Percentiles rank a stretch among this genome's conserved stretches.
Conservation (phyloP, 495 filamentous ascomycete species). For the Hypoxylon perforatum region DNA sequence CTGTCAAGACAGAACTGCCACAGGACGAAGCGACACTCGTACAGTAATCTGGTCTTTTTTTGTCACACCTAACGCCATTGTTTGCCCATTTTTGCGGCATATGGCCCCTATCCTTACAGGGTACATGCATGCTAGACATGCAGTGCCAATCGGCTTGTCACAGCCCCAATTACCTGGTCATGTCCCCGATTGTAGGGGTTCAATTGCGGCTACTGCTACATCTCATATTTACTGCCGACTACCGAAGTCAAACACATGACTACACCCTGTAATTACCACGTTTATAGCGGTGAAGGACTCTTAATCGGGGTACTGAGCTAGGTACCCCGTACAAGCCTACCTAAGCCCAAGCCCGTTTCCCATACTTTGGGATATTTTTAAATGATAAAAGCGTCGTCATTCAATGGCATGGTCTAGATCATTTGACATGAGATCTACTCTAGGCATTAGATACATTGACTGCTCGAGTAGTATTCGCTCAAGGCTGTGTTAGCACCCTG, state of each 20-base stretch:
- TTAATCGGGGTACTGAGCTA: too few relatives aligned
- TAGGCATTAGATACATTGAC: too few relatives aligned
- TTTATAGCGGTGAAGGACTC: neutral
- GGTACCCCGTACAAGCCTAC: too few relatives aligned
- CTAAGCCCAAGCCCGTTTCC: too few relatives aligned
- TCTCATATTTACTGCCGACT: neutral
- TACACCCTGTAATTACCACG: neutral
- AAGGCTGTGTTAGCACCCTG: too few relatives aligned
- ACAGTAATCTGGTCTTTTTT: constrained; percentile 5
- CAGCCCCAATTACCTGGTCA: neutral
- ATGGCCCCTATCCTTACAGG: neutral
- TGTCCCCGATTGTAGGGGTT: neutral
- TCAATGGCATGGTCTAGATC: too few relatives aligned
- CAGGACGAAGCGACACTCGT: neutral
- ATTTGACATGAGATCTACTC: too few relatives aligned
- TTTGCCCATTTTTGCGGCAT: neutral
- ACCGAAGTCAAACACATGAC: neutral
- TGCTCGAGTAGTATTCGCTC: too few relatives aligned
- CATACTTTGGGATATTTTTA: neutral
- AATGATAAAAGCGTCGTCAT: neutral
- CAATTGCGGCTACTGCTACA: neutral
- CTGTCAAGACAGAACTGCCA: neutral
- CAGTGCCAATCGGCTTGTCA: neutral
- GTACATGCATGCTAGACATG: constrained; percentile 9
- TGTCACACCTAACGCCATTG: neutral